Conservation (phyloP, 192 early-diverging fungal genomes). For the Chytriomyces confervae region DNA sequence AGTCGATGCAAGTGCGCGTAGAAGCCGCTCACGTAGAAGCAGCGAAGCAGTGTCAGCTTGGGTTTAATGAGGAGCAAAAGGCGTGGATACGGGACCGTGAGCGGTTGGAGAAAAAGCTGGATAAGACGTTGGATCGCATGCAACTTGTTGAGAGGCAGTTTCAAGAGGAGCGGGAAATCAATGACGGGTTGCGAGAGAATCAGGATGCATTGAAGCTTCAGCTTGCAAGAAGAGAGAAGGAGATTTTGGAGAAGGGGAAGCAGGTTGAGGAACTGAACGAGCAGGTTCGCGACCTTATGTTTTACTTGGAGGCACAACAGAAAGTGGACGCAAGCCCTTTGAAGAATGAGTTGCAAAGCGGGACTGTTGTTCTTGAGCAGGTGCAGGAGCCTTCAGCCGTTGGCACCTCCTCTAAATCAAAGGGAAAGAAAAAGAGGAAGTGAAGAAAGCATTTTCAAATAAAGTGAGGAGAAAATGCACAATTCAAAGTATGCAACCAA, state of each 20-base stretch:
- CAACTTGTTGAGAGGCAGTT: slow-evolving; percentile 63
- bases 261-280: slow-evolving; percentile 76
- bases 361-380: slow-evolving; percentile 27
- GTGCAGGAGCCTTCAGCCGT: neutral
- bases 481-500: neutral
- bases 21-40: neutral
- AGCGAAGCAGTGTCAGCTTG: slow-evolving; percentile 13
- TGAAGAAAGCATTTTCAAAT: slow-evolving; percentile 9
- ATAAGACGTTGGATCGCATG: slow-evolving; percentile 62
- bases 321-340: slow-evolving; percentile 49
- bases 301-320: slow-evolving; percentile 80
- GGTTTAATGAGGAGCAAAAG: neutral
- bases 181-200: slow-evolving; percentile 62
- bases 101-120: slow-evolving; percentile 60
- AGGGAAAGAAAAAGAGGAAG: slow-evolving; percentile 1
- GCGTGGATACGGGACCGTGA: neutral
- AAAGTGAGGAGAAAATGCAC: neutral
- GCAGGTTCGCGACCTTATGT: slow-evolving; percentile 90
- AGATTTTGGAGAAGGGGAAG: slow-evolving; percentile 62
- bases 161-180: slow-evolving; percentile 77
- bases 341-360: slow-evolving; percentile 36
- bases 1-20: slow-evolving; percentile 4
- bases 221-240: slow-evolving; percentile 60
- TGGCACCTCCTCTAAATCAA: neutral
- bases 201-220: slow-evolving; percentile 63